These are phyloP conservation scores for Glebionis coronaria DNA, from an alignment of 129 eudicot species.

Conservation along the genomic window DNA sequence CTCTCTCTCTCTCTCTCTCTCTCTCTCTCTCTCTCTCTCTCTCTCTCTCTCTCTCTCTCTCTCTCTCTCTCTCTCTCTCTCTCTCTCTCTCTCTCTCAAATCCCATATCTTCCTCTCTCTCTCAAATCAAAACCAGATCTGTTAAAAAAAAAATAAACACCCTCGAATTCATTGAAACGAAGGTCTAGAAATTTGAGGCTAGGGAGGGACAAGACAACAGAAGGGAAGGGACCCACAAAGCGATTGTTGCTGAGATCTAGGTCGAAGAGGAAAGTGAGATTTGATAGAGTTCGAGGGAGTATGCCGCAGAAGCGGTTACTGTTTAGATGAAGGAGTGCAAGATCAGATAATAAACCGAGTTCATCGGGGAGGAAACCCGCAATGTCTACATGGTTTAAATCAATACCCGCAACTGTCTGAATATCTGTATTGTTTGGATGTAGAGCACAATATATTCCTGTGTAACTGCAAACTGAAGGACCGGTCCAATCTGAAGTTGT, in stretches of 20 bases:
- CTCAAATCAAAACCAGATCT: too few species aligned
- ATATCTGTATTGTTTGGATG: slow-evolving; percentile 35
- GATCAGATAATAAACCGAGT: slow-evolving; percentile 62
- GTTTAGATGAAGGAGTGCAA: slow-evolving; percentile 60
- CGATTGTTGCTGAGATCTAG: slow-evolving; percentile 82
- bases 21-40: too few species aligned
- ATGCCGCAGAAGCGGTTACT: slow-evolving; percentile 71
- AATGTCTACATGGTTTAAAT: slow-evolving; percentile 66
- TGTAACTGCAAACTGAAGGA: slow-evolving; percentile 66
- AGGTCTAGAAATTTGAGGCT: slow-evolving; percentile 57
- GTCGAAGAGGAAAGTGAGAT: slow-evolving; percentile 53
- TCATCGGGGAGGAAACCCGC: slow-evolving; percentile 71
- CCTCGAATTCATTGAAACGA: slow-evolving; percentile 79
- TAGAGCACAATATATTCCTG: slow-evolving; percentile 59
- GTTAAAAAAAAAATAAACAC: too few species aligned
- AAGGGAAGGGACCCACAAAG: slow-evolving; percentile 80
- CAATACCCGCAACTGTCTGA: slow-evolving; percentile 60
- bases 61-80: too few species aligned
- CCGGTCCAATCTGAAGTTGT: slow-evolving; percentile 71
- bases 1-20: too few species aligned
- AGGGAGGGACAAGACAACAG: slow-evolving; percentile 55
- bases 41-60: too few species aligned
- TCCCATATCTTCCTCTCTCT: too few species aligned
- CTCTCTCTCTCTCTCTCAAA: too few species aligned
- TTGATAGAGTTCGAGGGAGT: slow-evolving; percentile 50